Conservation (phyloP, 129 eudicot species). For the Tanacetum coccineum region DNA sequence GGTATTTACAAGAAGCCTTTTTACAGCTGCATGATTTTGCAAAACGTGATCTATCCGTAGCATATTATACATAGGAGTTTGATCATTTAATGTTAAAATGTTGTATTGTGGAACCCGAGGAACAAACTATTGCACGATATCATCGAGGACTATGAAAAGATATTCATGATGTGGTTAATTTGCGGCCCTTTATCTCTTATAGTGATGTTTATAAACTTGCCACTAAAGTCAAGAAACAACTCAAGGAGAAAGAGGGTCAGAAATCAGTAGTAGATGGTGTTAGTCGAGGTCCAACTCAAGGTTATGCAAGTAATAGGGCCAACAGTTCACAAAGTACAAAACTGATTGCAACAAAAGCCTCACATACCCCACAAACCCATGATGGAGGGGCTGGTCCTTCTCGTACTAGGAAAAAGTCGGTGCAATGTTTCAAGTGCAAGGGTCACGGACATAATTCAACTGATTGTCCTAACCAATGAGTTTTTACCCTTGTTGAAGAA, state of each 20-base stretch:
- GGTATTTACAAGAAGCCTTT: no score
- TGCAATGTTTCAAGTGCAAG: not conserved
- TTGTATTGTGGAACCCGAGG: not conserved
- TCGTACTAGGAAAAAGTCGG: not conserved
- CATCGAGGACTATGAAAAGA: not conserved
- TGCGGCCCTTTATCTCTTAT: conserved; percentile 12
- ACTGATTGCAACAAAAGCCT: no score
- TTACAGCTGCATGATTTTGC: no score
- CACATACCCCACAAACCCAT: no score
- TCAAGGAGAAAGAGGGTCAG: not conserved
- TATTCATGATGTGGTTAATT: not conserved
- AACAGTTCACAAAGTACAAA: no score
- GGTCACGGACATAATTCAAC: not conserved
- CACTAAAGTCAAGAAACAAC: conserved; percentile 16
- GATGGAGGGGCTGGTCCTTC: no score
- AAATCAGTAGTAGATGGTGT: not conserved
- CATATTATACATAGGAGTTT: no score
- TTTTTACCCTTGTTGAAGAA: not conserved
- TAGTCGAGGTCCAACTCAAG: not conserved
- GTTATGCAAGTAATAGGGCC: no score
- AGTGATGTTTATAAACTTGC: conserved; percentile 22
- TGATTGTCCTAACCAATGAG: not conserved
- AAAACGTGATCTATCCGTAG: no score
- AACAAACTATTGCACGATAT: not conserved
- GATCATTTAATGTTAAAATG: no score